Conservation (phyloP, 2,329 filamentous ascomycete species). For the Xylaria sp. region DNA sequence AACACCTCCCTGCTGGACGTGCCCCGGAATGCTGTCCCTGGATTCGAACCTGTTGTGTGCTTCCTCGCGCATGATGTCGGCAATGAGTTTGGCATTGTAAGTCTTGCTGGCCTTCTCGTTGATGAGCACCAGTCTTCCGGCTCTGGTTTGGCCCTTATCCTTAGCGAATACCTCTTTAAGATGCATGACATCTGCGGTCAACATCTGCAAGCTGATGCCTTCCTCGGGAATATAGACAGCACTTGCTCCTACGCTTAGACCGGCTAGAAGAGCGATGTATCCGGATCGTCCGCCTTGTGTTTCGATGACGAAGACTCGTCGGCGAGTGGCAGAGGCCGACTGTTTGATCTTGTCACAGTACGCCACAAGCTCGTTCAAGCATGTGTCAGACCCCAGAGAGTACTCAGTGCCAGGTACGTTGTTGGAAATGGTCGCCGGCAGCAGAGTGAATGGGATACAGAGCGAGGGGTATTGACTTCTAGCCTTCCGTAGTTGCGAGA, state of each 20-base stretch:
- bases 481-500: slow-evolving; percentile 84
- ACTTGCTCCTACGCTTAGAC: slow-evolving; percentile 86
- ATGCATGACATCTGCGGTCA: slow-evolving; percentile 87
- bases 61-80: slow-evolving; percentile 94
- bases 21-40: slow-evolving; percentile 87
- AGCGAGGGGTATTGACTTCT: slow-evolving; percentile 80
- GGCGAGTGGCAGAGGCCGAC: slow-evolving; percentile 89
- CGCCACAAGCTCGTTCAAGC: slow-evolving; percentile 89
- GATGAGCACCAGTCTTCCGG: slow-evolving; percentile 92
- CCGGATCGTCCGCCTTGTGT: slow-evolving; percentile 95
- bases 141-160: slow-evolving; percentile 86
- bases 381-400: slow-evolving; percentile 94
- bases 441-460: slow-evolving; percentile 87
- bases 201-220: slow-evolving; percentile 91
- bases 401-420: slow-evolving; percentile 98
- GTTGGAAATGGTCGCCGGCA: slow-evolving; percentile 98
- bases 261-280: slow-evolving; percentile 89
- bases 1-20: slow-evolving; percentile 92
- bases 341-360: slow-evolving; percentile 99
- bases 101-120: slow-evolving; percentile 93
- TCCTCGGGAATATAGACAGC: slow-evolving; percentile 98
- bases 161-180: slow-evolving; percentile 83
- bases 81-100: slow-evolving; percentile 91
- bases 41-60: slow-evolving; percentile 91
- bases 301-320: slow-evolving; percentile 96